Conservation (phyloP, 306 rosid genomes). For the Ceratonia siliqua region DNA sequence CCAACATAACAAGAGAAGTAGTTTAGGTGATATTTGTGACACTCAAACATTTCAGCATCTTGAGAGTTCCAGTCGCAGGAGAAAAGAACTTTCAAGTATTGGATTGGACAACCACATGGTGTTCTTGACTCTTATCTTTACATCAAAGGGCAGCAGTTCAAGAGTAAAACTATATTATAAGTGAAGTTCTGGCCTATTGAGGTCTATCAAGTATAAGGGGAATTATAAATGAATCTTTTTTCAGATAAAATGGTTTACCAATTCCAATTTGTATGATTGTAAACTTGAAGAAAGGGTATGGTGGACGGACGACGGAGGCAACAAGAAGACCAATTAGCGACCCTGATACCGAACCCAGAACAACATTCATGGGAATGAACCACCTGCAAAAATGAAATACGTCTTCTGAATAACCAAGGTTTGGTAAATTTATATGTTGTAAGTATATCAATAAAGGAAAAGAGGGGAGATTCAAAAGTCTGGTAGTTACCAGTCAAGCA, state of each 20-base stretch:
- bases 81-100: neutral
- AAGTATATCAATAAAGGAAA: neutral
- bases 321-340: constrained; percentile 84
- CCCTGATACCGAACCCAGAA: constrained; percentile 68
- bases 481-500: constrained; percentile 74
- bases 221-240: neutral
- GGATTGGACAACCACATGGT: neutral
- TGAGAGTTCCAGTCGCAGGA: no score
- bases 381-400: constrained; percentile 61
- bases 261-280: constrained; percentile 87
- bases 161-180: neutral
- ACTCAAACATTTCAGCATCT: neutral
- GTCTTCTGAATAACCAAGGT: neutral
- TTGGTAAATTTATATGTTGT: neutral
- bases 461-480: neutral
- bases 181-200: neutral
- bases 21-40: neutral
- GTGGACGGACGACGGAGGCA: constrained; percentile 77
- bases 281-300: constrained; percentile 93
- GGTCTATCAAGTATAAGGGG: neutral
- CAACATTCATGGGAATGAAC: constrained; percentile 91
- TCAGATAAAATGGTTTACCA: constrained; percentile 51
- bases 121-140: neutral
- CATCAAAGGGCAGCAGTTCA: neutral
- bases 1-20: neutral